These are phyloP conservation scores for Magnusiomyces suaveolens DNA, from an alignment of 1,139 yeast genomes.

Conservation along the genomic window DNA sequence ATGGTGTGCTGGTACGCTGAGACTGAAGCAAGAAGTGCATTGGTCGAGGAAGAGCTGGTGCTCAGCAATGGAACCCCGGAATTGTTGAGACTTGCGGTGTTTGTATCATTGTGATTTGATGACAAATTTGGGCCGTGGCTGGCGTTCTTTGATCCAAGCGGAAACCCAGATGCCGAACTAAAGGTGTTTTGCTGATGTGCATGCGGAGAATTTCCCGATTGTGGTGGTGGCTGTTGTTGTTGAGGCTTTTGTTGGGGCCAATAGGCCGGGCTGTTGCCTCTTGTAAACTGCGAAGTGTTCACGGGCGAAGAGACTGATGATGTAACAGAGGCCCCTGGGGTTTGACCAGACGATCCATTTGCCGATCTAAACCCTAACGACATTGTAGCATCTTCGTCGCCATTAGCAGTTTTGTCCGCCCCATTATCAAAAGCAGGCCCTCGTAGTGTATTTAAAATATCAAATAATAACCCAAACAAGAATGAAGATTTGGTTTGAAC, in stretches of 20 bases:
- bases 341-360: background rate
- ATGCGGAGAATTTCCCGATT: background rate
- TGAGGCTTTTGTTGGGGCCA: background rate
- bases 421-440: background rate
- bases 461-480: constrained; percentile 22
- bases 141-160: too few species aligned
- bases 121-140: too few species aligned
- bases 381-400: background rate
- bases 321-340: too few species aligned
- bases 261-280: background rate
- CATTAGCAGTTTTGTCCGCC: background rate
- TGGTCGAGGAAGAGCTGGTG: background rate
- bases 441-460: constrained; percentile 19
- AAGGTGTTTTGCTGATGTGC: background rate
- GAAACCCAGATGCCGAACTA: background rate
- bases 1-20: background rate
- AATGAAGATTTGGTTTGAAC: constrained; percentile 16
- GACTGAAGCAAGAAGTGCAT: background rate
- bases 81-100: background rate
- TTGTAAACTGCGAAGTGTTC: background rate
- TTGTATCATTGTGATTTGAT: too few species aligned
- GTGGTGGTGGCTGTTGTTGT: too few species aligned
- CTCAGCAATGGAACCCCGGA: background rate
- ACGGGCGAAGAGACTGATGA: background rate
- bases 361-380: background rate